phyloP scores from a whole-genome alignment of 306 rosid species.

The Gillenia trifoliata region DNA sequence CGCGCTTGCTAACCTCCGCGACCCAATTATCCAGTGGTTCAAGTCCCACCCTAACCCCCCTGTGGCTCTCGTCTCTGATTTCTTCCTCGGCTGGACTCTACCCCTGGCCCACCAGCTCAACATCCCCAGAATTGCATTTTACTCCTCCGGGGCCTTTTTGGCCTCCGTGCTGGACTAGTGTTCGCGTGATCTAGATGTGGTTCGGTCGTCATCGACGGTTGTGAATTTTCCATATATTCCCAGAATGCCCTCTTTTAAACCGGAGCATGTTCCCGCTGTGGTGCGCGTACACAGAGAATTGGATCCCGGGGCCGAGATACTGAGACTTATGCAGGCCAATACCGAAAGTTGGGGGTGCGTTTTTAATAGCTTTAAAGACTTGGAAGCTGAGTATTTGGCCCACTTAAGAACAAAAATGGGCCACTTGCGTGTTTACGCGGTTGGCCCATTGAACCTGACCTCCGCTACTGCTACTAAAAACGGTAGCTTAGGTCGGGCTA shows the following conservation, averaged over 20 bases:
- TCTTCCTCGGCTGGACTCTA: conserved; percentile 51
- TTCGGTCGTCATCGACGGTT: neutral
- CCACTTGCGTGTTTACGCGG: conserved; percentile 22
- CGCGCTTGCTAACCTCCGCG: conserved; percentile 31
- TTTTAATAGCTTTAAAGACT: conserved; percentile 29
- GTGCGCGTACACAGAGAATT: conserved; percentile 27
- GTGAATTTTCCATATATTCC: conserved; percentile 27
- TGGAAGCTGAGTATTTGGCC: conserved; percentile 39
- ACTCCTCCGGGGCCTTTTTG: conserved; percentile 12
- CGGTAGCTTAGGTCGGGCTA: neutral
- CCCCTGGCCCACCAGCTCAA: conserved; percentile 24
- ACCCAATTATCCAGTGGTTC: conserved; percentile 40
- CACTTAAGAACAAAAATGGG: conserved; percentile 14
- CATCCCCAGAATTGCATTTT: conserved; percentile 33
- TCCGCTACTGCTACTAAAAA: neutral
- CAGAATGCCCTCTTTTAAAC: conserved; percentile 35
- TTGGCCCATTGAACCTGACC: conserved; percentile 43
- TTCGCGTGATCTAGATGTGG: neutral
- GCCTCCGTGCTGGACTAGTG: conserved; percentile 11
- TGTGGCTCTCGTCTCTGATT: conserved; percentile 46
- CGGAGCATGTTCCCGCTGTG: conserved; percentile 43
- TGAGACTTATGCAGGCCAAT: conserved; percentile 24
- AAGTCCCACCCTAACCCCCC: conserved; percentile 45
- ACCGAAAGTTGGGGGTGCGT: conserved; percentile 39
- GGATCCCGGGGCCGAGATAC: conserved; percentile 38